Evolutionary conservation across 495 filamentous ascomycete species (phyloP).

Genomic region (Podospora didyma): DNA sequence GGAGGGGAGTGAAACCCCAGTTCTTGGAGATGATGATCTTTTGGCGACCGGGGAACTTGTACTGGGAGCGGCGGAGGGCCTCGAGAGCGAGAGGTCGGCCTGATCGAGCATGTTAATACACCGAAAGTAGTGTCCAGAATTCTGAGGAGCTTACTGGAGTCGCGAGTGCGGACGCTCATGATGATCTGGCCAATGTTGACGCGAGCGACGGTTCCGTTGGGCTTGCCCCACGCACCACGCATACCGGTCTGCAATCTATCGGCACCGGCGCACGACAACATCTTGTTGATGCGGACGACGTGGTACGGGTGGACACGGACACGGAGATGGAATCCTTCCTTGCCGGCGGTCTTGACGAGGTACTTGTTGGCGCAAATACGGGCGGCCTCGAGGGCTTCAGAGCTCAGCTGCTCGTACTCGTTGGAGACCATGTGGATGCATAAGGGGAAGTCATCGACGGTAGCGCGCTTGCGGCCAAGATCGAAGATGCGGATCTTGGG

Average conservation of each 20-base stretch:
- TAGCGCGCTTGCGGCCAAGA: constrained; percentile 96
- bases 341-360: constrained; percentile 93
- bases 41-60: constrained; percentile 99
- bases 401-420: constrained; percentile 98
- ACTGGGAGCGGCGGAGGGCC: constrained; percentile 96
- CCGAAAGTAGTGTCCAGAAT: neutral
- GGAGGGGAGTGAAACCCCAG: constrained; percentile 98
- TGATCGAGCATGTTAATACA: constrained; percentile 31
- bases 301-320: constrained; percentile 99
- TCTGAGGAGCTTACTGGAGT: constrained; percentile 59
- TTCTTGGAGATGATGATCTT: constrained; percentile 99
- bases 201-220: constrained; percentile 94
- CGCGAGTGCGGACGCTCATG: constrained; percentile 92
- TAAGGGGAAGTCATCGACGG: constrained; percentile 96
- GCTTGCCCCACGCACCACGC: constrained; percentile 99
- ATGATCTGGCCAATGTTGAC: constrained; percentile 99
- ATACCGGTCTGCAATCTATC: constrained; percentile 99
- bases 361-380: constrained; percentile 99
- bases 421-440: constrained; percentile 99
- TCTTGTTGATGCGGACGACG: constrained; percentile 99
- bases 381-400: constrained; percentile 97
- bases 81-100: constrained; percentile 91
- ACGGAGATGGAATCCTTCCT: constrained; percentile 98
- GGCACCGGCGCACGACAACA: constrained; percentile 99
- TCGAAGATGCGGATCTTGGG: constrained; percentile 99